phyloP scores from a whole-genome alignment of 306 rosid genomes.

The Sphenostylis stenocarpa region DNA sequence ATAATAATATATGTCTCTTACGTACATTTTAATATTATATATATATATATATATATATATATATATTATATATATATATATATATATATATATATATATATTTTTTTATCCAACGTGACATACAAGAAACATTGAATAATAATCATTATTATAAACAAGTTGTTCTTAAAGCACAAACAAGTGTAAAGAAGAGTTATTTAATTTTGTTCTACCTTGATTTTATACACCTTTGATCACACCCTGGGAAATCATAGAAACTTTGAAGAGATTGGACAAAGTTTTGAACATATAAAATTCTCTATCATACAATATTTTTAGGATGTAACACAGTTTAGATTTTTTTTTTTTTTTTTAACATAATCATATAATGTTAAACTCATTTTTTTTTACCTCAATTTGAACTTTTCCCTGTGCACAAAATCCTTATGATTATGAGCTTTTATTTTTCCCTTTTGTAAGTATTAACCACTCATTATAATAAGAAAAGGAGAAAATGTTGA shows the following conservation, averaged over 20 bases:
- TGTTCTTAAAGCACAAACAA: background rate
- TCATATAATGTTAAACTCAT: background rate
- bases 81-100: too few relatives aligned
- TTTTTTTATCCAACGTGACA: too few relatives aligned
- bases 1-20: too few relatives aligned
- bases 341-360: background rate
- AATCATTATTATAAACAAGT: background rate
- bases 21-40: too few relatives aligned
- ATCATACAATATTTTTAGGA: background rate
- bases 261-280: too few relatives aligned
- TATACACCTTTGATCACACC: too few relatives aligned
- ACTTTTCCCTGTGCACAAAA: background rate
- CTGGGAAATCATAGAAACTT: too few relatives aligned
- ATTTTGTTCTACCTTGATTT: constrained; percentile 2
- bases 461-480: constrained; percentile 28
- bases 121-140: too few relatives aligned
- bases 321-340: too few relatives aligned
- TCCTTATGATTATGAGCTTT: background rate
- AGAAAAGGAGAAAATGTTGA: constrained; percentile 90
- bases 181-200: background rate
- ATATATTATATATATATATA: too few relatives aligned
- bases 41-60: too few relatives aligned
- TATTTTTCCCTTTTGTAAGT: background rate
- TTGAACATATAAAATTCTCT: background rate
- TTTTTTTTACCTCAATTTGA: background rate